A percentile compares a stretch with the other conserved stretches of the same genome.
These are phyloP conservation scores for Nymphaea thermarum DNA, from an alignment of 164 flowering plant species.

Conservation along the genomic window DNA sequence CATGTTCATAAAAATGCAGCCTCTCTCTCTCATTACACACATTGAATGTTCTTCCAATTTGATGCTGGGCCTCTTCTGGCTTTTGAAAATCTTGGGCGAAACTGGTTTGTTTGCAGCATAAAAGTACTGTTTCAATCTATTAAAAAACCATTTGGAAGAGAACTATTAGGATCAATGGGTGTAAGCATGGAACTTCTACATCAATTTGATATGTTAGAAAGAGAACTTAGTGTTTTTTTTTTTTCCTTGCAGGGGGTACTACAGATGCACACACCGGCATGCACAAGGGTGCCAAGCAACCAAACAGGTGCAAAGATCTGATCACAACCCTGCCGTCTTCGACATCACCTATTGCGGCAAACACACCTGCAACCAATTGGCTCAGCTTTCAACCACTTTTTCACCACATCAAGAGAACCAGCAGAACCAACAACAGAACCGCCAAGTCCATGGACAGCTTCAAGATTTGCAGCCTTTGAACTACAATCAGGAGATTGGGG, in stretches of 20 bases:
- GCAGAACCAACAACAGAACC: slow-evolving; percentile 4
- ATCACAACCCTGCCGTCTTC: slow-evolving; percentile 56
- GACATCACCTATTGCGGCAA: slow-evolving; percentile 69
- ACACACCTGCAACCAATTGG: slow-evolving; percentile 48
- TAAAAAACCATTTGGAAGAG: too few species aligned
- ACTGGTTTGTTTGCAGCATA: too few species aligned
- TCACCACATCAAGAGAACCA: slow-evolving; percentile 4
- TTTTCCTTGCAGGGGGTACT: slow-evolving; percentile 62
- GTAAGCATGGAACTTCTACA: too few species aligned
- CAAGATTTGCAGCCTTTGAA: slow-evolving; percentile 7
- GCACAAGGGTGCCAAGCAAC: slow-evolving; percentile 67
- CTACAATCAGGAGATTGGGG: slow-evolving; percentile 18
- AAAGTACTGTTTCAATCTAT: too few species aligned
- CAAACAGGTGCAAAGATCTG: slow-evolving; percentile 92
- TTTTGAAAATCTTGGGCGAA: too few species aligned
- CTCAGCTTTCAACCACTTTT: slow-evolving; percentile 5
- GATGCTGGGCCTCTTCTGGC: too few species aligned
- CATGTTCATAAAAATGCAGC: too few species aligned
- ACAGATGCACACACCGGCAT: slow-evolving; percentile 75
- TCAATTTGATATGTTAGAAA: not conserved
- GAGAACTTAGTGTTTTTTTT: not conserved
- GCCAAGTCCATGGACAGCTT: slow-evolving; percentile 7
- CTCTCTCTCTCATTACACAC: too few species aligned
- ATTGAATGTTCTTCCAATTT: too few species aligned
- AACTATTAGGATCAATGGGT: too few species aligned